Conservation (phyloP, 1,284 basidiomycete genomes). For the Puccinia polysora region DNA sequence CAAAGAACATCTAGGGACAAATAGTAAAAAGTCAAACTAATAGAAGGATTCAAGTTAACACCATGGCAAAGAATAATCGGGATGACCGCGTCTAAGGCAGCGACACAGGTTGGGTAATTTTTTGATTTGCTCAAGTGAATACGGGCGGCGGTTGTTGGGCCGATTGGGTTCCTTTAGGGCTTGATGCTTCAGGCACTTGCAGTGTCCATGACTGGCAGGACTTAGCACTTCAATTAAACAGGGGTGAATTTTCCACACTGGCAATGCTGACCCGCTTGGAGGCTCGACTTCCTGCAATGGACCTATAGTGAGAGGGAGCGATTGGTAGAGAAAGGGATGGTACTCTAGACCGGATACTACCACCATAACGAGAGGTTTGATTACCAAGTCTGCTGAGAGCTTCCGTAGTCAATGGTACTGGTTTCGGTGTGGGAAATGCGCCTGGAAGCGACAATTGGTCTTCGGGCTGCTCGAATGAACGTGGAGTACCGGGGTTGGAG, state of each 20-base stretch:
- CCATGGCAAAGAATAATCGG: too few relatives aligned
- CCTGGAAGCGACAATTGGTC: constrained; percentile 1
- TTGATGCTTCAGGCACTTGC: too few relatives aligned
- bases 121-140: too few relatives aligned
- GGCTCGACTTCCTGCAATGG: background rate
- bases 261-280: constrained; percentile 19
- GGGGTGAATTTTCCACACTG: background rate
- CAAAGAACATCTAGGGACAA: too few relatives aligned
- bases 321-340: background rate
- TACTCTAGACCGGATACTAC: background rate
- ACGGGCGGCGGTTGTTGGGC: too few relatives aligned
- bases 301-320: background rate
- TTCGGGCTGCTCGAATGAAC: background rate
- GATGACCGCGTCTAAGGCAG: too few relatives aligned
- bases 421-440: constrained; percentile 5
- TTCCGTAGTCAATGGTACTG: background rate
- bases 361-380: background rate
- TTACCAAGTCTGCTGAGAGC: background rate
- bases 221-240: background rate
- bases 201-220: too few relatives aligned
- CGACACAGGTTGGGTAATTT: too few relatives aligned
- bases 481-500: background rate
- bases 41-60: too few relatives aligned
- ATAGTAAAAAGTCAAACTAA: too few relatives aligned
- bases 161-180: too few relatives aligned